Percentiles rank a stretch among this genome's conserved stretches.
Evolutionary conservation across 768 basidiomycete species (phyloP).

Genomic region (Calocybe gangraenosa): DNA sequence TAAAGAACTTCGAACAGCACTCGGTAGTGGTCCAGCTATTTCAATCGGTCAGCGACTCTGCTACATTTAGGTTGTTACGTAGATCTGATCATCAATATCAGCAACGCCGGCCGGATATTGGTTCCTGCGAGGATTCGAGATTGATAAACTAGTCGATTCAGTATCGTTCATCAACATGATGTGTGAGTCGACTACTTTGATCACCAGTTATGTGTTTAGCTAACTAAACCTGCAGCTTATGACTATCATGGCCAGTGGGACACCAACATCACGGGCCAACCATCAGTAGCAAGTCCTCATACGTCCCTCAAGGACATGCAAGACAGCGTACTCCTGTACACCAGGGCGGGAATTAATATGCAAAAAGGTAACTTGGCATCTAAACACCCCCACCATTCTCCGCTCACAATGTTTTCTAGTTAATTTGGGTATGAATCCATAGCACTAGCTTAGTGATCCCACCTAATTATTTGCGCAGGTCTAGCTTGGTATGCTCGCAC

Average conservation of each 20-base stretch:
- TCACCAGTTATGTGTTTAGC: neutral
- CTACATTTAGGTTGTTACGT: no score
- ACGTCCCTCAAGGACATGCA: constrained; percentile 19
- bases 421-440: neutral
- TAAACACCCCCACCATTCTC: no score
- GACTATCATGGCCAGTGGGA: constrained; percentile 24
- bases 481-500: constrained; percentile 20
- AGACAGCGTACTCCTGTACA: constrained; percentile 16
- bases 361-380: constrained; percentile 14
- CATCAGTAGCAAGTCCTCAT: constrained; percentile 19
- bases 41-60: no score
- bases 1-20: constrained; percentile 13
- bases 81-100: neutral
- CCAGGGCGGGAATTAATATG: constrained; percentile 18
- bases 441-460: neutral
- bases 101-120: neutral
- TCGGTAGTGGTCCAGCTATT: constrained; percentile 9
- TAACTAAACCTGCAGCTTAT: constrained; percentile 7
- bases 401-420: neutral
- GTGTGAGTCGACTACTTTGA: constrained; percentile 8
- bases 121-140: constrained; percentile 17
- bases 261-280: constrained; percentile 16
- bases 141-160: constrained; percentile 17
- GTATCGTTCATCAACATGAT: constrained; percentile 22
- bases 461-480: constrained; percentile 4